Evolutionary conservation across 2,329 filamentous ascomycete species (phyloP).

Genomic region (Mariannaea sp.): DNA sequence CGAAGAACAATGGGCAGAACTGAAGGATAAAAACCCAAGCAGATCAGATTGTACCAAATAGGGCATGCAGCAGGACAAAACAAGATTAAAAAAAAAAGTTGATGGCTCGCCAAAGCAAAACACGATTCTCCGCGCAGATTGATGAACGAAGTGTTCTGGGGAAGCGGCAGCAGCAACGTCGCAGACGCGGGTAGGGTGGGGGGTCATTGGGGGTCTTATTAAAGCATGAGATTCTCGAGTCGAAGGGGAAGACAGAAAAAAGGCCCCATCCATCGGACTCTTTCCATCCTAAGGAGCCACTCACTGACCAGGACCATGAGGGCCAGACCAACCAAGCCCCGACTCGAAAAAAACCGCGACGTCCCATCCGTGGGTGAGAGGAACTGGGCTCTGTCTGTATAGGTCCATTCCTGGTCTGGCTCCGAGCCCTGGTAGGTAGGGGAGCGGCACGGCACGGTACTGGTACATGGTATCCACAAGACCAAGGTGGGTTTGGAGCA

Average conservation of each 20-base stretch:
- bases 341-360: conserved; percentile 10
- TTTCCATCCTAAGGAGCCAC: no score
- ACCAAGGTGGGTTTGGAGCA: not conserved
- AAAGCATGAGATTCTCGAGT: conserved; percentile 11
- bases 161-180: conserved; percentile 21
- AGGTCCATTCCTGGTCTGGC: not conserved
- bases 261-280: conserved; percentile 1
- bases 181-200: conserved; percentile 27
- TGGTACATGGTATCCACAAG: no score
- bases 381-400: no score
- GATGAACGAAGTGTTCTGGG: conserved; percentile 20
- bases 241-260: conserved; percentile 1
- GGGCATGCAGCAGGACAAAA: not conserved
- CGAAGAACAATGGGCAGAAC: not conserved
- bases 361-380: conserved; percentile 17
- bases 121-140: not conserved
- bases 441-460: conserved; percentile 9
- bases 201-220: conserved; percentile 25
- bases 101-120: conserved; percentile 7
- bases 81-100: not conserved
- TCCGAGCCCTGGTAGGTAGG: not conserved
- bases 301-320: not conserved
- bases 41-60: conserved; percentile 4
- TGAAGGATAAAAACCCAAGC: not conserved
- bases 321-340: conserved; percentile 3